Evolutionary conservation across 495 filamentous ascomycete species (phyloP).

Genomic region (Penicillium salamii): DNA sequence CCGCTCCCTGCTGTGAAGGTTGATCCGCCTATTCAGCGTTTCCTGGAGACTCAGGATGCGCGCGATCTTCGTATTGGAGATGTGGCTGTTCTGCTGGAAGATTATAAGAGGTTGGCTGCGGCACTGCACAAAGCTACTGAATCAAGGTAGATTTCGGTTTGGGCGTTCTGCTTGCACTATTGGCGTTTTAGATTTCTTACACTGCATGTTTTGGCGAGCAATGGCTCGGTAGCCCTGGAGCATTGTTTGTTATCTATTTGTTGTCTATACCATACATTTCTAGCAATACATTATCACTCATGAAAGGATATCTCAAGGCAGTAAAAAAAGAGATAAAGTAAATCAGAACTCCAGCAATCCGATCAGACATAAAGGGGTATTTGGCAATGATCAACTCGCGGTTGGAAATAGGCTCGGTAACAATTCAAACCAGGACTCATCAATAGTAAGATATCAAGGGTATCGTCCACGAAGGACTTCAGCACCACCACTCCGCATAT

Average conservation of each 20-base stretch:
- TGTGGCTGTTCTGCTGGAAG: constrained; percentile 74
- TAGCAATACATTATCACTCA: not conserved
- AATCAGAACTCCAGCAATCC: too few relatives aligned
- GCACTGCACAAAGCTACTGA: constrained; percentile 35
- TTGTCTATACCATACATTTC: constrained; percentile 19
- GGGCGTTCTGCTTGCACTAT: not conserved
- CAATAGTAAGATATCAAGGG: constrained; percentile 14
- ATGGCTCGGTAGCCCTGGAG: constrained; percentile 6
- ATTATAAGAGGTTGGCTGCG: constrained; percentile 78
- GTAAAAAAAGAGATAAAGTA: not conserved
- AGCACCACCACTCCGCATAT: constrained; percentile 43
- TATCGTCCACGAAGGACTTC: constrained; percentile 41
- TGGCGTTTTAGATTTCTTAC: constrained; percentile 16
- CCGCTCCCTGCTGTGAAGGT: constrained; percentile 42
- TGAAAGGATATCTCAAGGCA: not conserved
- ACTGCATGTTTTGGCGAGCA: constrained; percentile 13
- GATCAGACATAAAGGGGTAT: constrained; percentile 16
- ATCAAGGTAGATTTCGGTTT: constrained; percentile 6
- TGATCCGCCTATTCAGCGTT: constrained; percentile 71
- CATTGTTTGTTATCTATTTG: constrained; percentile 9
- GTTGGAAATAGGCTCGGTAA: constrained; percentile 1
- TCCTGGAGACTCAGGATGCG: constrained; percentile 75
- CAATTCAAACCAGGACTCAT: not conserved
- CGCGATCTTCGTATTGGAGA: constrained; percentile 79
- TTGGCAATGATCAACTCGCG: constrained; percentile 7